Base-by-base conservation (phyloP, 768 basidiomycete species). In the Boletus fagicola region DNA sequence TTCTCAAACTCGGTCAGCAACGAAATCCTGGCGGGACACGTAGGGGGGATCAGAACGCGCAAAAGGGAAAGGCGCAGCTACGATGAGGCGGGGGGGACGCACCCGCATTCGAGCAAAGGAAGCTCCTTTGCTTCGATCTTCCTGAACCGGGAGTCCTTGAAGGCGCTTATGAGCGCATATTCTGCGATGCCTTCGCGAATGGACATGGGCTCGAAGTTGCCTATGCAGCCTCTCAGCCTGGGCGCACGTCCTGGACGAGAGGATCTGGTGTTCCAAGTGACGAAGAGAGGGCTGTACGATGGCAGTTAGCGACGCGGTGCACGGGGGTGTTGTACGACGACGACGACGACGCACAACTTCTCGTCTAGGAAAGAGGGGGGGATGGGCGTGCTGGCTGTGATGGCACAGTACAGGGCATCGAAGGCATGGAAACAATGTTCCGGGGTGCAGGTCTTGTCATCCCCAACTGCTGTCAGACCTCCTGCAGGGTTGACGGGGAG, bases 1-100 rank as follows among this genome's bases (percentile, higher is more conserved):
- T 88, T 81, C 76, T 94, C 92, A 72, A 98, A 97, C 69, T 98
- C 83, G 15, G 95, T 98, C 61, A 99, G 82, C 65, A 99, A 81
- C 45, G 95, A 98, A 57, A 98, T 79, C 56, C 95, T 96, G 70
- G 11, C 49, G 26, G 35, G 51, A 30, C 24, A 22, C 28, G 48
- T 15, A 22, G 30, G 52, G 24, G 33, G 45, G 31, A 48, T 42
- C 18, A 38, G 54, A 57, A 49, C 45, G 51, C 22, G 31, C 51
- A 28, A 20, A 7, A 16, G 31, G 15, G 40, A n/a, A 30, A 42
- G 47, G 35, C 18, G 31, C 33, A 58, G 35, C 53, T 43, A 45
- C 38, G 40, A 30, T 31, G 53, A 49, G 24, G 48, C 16, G 30
- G 26, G 13, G 28, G 30, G 30, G 30, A 78, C 90, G 70, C 73